phyloP scores from a whole-genome alignment of 306 rosid species.

The Hylodesmum podocarpum region DNA sequence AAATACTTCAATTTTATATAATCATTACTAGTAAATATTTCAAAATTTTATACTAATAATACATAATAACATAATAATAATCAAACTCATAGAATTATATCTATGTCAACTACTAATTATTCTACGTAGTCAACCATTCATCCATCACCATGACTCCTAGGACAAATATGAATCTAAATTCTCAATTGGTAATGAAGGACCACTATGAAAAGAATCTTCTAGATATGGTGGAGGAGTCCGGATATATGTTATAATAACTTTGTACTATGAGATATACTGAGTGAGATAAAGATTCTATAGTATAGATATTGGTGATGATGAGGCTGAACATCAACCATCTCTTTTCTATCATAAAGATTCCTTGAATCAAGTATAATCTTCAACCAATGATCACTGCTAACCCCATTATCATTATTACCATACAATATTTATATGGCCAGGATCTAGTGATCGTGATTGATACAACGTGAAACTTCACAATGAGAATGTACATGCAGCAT shows the following conservation, averaged over 20 bases:
- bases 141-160: neutral
- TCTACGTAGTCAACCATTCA: neutral
- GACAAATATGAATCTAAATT: neutral
- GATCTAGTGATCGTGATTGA: conserved; percentile 40
- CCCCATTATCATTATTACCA: conserved; percentile 47
- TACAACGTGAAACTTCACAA: conserved; percentile 42
- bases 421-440: conserved; percentile 31
- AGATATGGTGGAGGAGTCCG: conserved; percentile 31
- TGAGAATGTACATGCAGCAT: neutral
- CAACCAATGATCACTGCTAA: conserved; percentile 59
- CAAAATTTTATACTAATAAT: too few relatives aligned
- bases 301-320: conserved; percentile 40
- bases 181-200: conserved; percentile 51
- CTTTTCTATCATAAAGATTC: conserved; percentile 43
- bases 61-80: too few relatives aligned
- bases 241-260: conserved; percentile 20
- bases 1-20: too few relatives aligned
- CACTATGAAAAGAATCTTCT: conserved; percentile 38
- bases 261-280: conserved; percentile 33
- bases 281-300: conserved; percentile 55
- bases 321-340: conserved; percentile 40
- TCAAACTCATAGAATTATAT: too few relatives aligned
- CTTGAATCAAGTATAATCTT: conserved; percentile 49
- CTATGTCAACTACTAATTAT: too few relatives aligned
- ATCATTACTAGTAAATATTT: too few relatives aligned